phyloP scores from a whole-genome alignment of 345 rosid genomes.

The Populus davidiana region DNA sequence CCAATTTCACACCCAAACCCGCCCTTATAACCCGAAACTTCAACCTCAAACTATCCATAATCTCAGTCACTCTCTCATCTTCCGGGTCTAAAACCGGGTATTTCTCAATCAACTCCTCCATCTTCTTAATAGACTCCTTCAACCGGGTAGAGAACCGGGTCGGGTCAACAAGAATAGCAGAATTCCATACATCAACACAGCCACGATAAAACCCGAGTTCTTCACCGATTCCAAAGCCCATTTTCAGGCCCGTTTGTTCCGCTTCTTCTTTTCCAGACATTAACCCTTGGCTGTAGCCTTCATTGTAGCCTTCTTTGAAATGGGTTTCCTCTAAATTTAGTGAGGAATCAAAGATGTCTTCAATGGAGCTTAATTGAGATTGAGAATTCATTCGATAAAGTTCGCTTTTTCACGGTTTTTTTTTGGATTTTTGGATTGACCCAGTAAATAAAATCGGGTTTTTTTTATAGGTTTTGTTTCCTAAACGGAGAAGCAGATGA shows the following conservation, averaged over 20 bases:
- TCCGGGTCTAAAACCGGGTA: slow-evolving; percentile 63
- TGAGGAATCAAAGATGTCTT: slow-evolving; percentile 54
- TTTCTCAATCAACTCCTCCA: slow-evolving; percentile 52
- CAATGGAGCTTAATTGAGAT: slow-evolving; percentile 19
- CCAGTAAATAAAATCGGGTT: too few species aligned
- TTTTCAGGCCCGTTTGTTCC: slow-evolving; percentile 51
- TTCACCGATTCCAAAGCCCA: slow-evolving; percentile 74
- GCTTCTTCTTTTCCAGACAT: slow-evolving; percentile 60
- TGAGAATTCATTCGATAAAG: slow-evolving; percentile 26
- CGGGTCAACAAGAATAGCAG: slow-evolving; percentile 47
- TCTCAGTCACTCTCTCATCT: slow-evolving; percentile 57
- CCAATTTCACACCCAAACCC: slow-evolving; percentile 59
- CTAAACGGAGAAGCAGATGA: too few species aligned
- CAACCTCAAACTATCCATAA: slow-evolving; percentile 52
- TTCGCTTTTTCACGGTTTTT: neutral
- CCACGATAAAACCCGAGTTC: slow-evolving; percentile 76
- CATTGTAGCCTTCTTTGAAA: slow-evolving; percentile 37
- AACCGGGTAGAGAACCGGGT: slow-evolving; percentile 48
- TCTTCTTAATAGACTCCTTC: slow-evolving; percentile 51
- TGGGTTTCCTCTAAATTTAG: slow-evolving; percentile 62
- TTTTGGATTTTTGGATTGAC: neutral
- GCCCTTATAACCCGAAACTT: slow-evolving; percentile 67
- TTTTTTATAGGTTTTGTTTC: too few species aligned
- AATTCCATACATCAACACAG: slow-evolving; percentile 65
- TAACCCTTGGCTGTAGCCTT: slow-evolving; percentile 54